Conservation (phyloP, 129 eudicot genomes). For the Saussurea involucrata region DNA sequence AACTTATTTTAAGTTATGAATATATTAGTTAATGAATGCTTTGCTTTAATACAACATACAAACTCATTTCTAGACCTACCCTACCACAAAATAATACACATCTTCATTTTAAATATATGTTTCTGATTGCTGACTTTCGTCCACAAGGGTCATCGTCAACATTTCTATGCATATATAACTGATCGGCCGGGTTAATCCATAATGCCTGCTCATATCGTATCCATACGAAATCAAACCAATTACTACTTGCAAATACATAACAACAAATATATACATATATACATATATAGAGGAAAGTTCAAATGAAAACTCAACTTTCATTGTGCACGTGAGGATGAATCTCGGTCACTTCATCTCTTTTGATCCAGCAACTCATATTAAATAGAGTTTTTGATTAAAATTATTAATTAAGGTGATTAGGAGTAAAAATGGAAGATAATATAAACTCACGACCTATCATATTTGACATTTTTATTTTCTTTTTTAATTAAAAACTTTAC, state of each 20-base stretch:
- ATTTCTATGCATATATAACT: constrained; percentile 90
- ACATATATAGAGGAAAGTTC: too few species aligned
- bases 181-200: constrained; percentile 87
- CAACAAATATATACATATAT: too few species aligned
- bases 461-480: too few species aligned
- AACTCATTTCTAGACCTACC: background rate
- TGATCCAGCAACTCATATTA: too few species aligned
- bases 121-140: constrained; percentile 55
- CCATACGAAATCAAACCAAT: background rate
- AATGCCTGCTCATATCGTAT: constrained; percentile 50
- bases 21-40: constrained; percentile 3
- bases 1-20: background rate
- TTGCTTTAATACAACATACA: constrained; percentile 12
- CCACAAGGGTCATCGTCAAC: constrained; percentile 78
- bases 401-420: too few species aligned
- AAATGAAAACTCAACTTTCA: too few species aligned
- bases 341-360: too few species aligned
- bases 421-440: too few species aligned
- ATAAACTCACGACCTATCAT: too few species aligned
- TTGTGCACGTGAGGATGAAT: too few species aligned
- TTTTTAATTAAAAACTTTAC: too few species aligned
- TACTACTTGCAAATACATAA: constrained; percentile 1
- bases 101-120: background rate
- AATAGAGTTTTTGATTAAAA: too few species aligned
- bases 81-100: constrained; percentile 4